Evolutionary conservation across 2,329 filamentous ascomycete genomes (phyloP).

Genomic region (Cytospora piceicola): DNA sequence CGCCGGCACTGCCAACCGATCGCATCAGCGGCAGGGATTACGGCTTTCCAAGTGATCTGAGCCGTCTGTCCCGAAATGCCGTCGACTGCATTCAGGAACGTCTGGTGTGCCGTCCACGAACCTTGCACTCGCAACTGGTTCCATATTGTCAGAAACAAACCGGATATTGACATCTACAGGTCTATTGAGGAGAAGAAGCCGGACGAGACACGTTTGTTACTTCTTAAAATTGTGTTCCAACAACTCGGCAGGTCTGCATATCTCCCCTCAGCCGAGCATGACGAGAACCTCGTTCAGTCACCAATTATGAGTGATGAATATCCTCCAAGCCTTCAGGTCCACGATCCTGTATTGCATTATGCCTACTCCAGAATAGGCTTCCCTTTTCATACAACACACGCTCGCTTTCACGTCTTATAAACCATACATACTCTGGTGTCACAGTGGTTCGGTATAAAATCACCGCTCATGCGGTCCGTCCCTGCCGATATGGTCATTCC

Average conservation of each 20-base stretch:
- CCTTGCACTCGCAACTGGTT: slow-evolving; percentile 14
- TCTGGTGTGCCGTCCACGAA: slow-evolving; percentile 11
- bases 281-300: not conserved
- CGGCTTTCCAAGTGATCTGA: slow-evolving; percentile 18
- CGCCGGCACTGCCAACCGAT: slow-evolving; percentile 17
- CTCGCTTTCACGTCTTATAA: not conserved
- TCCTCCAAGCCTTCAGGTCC: not conserved
- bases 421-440: slow-evolving; percentile 30
- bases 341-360: not conserved
- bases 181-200: slow-evolving; percentile 2
- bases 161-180: slow-evolving; percentile 9
- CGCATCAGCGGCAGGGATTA: slow-evolving; percentile 18
- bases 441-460: slow-evolving; percentile 24
- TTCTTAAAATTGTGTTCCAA: not conserved
- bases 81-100: slow-evolving; percentile 22
- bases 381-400: not conserved
- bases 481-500: slow-evolving; percentile 46
- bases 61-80: slow-evolving; percentile 27
- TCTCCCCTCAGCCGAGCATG: not conserved
- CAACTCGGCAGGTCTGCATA: too few relatives aligned
- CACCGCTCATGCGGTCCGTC: slow-evolving; percentile 47
- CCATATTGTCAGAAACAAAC: slow-evolving; percentile 3
- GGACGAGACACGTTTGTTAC: slow-evolving; percentile 6
- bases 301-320: not conserved
- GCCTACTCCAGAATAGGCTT: not conserved